Conservation (phyloP, 2,329 filamentous ascomycete genomes). For the Nakataea oryzae region DNA sequence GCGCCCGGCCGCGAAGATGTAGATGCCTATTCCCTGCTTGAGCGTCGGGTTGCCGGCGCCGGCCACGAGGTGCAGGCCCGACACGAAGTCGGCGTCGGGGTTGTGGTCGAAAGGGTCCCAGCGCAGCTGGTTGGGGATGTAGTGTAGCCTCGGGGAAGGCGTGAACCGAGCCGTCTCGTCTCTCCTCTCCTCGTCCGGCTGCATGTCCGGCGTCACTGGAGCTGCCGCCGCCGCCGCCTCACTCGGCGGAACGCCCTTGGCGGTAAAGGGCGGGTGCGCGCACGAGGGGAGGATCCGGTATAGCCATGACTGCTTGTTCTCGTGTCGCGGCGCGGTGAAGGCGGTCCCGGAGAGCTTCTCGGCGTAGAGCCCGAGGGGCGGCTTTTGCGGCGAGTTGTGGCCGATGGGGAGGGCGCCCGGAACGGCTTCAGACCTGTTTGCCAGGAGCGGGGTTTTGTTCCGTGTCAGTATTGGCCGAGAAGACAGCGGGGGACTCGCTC, state of each 20-base stretch:
- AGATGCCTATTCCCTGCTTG: conserved; percentile 58
- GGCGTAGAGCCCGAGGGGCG: conserved; percentile 66
- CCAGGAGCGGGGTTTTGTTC: background rate
- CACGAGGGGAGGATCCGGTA: conserved; percentile 59
- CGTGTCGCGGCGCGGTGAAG: conserved; percentile 57
- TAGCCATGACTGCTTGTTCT: conserved; percentile 62
- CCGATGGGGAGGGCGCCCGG: conserved; percentile 63
- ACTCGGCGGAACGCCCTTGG: conserved; percentile 22
- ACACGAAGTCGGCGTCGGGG: conserved; percentile 28
- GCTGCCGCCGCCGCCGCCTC: conserved; percentile 5
- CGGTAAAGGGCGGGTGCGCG: conserved; percentile 45
- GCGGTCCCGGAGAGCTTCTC: conserved; percentile 66
- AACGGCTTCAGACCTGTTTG: conserved; percentile 60
- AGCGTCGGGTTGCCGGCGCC: conserved; percentile 62
- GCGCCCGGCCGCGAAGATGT: conserved; percentile 58
- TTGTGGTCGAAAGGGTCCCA: conserved; percentile 56
- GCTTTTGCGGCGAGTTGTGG: conserved; percentile 73
- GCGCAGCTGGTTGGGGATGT: conserved; percentile 61
- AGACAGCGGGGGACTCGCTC: background rate
- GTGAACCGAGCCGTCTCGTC: background rate
- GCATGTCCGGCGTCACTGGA: background rate
- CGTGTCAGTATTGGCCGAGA: background rate
- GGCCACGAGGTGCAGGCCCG: conserved; percentile 48
- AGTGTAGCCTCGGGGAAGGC: conserved; percentile 29
- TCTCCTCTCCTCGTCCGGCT: background rate